A percentile compares a stretch with the other conserved stretches of the same genome.
Conservation (phyloP, 352 stramenopile genomes). For the Globisporangium cederbergense region DNA sequence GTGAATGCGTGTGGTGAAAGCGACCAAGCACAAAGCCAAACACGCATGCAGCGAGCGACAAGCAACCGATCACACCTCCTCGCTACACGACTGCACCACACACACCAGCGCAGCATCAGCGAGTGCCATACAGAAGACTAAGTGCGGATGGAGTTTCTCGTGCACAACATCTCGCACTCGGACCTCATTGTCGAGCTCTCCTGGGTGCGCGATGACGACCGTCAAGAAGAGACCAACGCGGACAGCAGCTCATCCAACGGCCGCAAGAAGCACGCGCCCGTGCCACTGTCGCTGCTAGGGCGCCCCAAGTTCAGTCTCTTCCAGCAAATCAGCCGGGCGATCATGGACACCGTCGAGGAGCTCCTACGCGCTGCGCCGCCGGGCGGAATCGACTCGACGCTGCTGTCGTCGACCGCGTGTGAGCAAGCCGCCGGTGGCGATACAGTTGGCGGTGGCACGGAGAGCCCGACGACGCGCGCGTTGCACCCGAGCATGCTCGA, state of each 20-base stretch:
- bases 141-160: constrained; percentile 86
- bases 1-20: too few relatives aligned
- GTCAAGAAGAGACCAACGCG: neutral
- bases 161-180: constrained; percentile 97
- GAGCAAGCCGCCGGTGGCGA: constrained; percentile 1
- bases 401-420: constrained; percentile 6
- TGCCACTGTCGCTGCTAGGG: constrained; percentile 59
- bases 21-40: neutral
- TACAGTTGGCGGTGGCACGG: constrained; percentile 15
- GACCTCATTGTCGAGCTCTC: constrained; percentile 92
- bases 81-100: neutral
- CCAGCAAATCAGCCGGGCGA: constrained; percentile 69
- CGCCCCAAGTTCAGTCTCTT: constrained; percentile 89
- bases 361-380: constrained; percentile 19
- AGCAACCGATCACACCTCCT: neutral
- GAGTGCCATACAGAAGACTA: neutral
- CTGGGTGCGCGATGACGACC: constrained; percentile 47
- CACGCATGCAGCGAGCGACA: neutral
- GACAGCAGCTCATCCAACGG: constrained; percentile 5
- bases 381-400: neutral
- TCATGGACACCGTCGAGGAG: constrained; percentile 63
- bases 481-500: constrained; percentile 69
- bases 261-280: constrained; percentile 12
- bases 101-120: neutral
- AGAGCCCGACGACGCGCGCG: constrained; percentile 49